Evolutionary conservation across 805 yeast genomes (phyloP).

Genomic region (Millerozyma miso): DNA sequence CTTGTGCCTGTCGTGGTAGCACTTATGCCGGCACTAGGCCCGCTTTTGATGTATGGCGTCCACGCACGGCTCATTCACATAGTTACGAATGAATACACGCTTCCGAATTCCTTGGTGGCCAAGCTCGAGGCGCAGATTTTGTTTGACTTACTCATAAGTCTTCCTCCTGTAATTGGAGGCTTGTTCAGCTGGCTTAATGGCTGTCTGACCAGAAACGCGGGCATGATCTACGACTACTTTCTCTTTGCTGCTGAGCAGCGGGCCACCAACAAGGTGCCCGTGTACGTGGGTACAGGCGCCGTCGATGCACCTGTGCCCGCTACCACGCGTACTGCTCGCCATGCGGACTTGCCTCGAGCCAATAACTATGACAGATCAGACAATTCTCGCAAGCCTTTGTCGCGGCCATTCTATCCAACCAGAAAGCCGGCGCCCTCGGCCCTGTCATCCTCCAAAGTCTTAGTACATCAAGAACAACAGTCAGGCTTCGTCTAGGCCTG

Average conservation of each 20-base stretch:
- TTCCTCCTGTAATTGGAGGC: slow-evolving; percentile 79
- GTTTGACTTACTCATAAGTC: slow-evolving; percentile 67
- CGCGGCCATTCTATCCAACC: background rate
- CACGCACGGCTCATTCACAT: slow-evolving; percentile 63
- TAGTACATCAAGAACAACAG: slow-evolving; percentile 4
- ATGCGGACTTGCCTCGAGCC: background rate
- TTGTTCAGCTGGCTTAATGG: slow-evolving; percentile 77
- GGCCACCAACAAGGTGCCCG: slow-evolving; percentile 13
- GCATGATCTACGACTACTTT: slow-evolving; percentile 52
- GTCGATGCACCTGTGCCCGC: background rate
- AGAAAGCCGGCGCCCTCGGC: background rate
- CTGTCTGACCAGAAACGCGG: slow-evolving; percentile 88
- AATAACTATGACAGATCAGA: background rate
- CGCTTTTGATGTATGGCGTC: slow-evolving; percentile 70
- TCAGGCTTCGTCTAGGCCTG: slow-evolving; percentile 3
- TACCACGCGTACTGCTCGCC: background rate
- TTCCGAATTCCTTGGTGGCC: slow-evolving; percentile 58
- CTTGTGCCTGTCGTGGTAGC: slow-evolving; percentile 68
- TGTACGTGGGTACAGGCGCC: slow-evolving; percentile 15
- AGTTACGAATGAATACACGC: slow-evolving; percentile 52
- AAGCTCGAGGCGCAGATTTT: slow-evolving; percentile 74
- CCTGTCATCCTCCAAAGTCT: background rate
- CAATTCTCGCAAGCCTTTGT: background rate
- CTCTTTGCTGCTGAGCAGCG: slow-evolving; percentile 16
- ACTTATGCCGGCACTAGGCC: slow-evolving; percentile 77